Base-by-base conservation (phyloP, 1,284 basidiomycete species). In the Puccinia novopanici region DNA sequence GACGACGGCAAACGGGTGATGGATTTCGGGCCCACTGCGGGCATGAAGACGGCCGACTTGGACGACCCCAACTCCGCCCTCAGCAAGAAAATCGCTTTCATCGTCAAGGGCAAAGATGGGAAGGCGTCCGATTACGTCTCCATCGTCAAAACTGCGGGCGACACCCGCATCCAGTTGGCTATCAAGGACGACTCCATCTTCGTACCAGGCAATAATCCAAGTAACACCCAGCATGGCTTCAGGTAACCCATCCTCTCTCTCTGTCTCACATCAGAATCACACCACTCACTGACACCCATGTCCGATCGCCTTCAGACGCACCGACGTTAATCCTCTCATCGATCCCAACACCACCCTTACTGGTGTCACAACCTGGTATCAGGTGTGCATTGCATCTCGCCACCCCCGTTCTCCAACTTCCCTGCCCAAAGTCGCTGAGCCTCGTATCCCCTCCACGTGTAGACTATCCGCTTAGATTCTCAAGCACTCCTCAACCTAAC, bases 151-250 rank as follows among this genome's bases (percentile, higher is more conserved):
- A 34, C 24, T 0, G 59, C 40, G 5, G 10, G n/a, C 24, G 3
- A 40, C 10, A 40, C 72, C 12, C 59, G 65, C 30, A 75, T 75
- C 30, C 22, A 63, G 55, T 22, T 65, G 50, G n/a, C n/a, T 2
- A 63, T 75, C 15, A 42, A 10, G 27, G 63, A 75, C 34, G 42
- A 75, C 27, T 75, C 57, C 8, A 65, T 75, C 59, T 75, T 75
- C 42, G 12, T 19, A 1, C 57, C 74, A 1, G 74, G 74, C 12
- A 27, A 50, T n/a, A 48, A 61, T n/a, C 17, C 42, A 15, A 24
- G 13, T 15, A 55, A 65, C 37, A 12, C 57, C 34, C 59, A 75
- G 34, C 22, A 65, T 9, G 59, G 57, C 27, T 75, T 75, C 74
- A 65, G 74, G 74, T 75, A 24, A 63, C 24, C n/a, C 45, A 9